Evolutionary conservation across 331 rosid genomes (phyloP).

Genomic region (Prunus yedoensis): DNA sequence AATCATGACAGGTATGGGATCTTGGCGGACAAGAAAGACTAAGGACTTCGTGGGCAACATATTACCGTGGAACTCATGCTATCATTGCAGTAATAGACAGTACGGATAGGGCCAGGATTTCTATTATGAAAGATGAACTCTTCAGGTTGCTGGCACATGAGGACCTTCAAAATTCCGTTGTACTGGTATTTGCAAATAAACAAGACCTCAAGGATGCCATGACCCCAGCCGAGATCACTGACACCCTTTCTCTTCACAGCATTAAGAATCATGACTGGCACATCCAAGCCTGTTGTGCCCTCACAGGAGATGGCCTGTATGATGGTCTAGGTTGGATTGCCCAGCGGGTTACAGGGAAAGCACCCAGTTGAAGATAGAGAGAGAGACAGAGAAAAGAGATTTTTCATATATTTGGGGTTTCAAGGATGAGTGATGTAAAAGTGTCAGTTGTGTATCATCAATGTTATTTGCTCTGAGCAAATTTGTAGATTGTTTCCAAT

Average conservation of each 20-base stretch:
- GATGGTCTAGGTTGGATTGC: conserved; percentile 99
- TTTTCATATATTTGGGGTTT: conserved; percentile 31
- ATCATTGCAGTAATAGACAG: conserved; percentile 91
- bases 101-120: conserved; percentile 87
- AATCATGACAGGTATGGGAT: conserved; percentile 82
- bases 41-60: conserved; percentile 98
- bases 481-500: conserved; percentile 36
- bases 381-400: background rate
- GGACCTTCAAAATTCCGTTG: conserved; percentile 78
- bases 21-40: conserved; percentile 98
- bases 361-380: conserved; percentile 44
- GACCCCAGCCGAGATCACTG: conserved; percentile 97
- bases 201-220: conserved; percentile 99
- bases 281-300: conserved; percentile 96
- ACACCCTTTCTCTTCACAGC: conserved; percentile 89
- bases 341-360: conserved; percentile 71
- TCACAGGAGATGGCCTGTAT: conserved; percentile 91
- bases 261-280: conserved; percentile 99
- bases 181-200: conserved; percentile 87
- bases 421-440: conserved; percentile 28
- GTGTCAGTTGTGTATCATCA: conserved; percentile 43
- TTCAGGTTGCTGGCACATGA: conserved; percentile 92
- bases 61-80: conserved; percentile 96
- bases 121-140: conserved; percentile 90
- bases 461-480: conserved; percentile 24